Percentiles rank a stretch among this genome's conserved stretches.
phyloP scores from a whole-genome alignment of 2,329 filamentous ascomycete species.

The Botrytis squamosa region DNA sequence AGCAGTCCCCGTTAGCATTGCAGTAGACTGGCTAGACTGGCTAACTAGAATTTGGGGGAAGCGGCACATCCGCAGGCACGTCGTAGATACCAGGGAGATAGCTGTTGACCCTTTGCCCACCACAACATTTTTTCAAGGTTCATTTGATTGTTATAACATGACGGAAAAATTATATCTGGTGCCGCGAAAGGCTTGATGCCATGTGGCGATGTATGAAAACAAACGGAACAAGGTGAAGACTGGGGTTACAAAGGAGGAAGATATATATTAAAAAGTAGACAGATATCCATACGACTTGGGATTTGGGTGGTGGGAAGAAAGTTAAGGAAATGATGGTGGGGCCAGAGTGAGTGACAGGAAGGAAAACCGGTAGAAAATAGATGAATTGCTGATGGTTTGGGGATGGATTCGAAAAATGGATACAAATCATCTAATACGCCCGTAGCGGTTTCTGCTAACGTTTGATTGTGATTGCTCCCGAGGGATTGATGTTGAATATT shows the following conservation, averaged over 20 bases:
- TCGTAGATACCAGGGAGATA: not conserved
- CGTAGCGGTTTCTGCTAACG: no score
- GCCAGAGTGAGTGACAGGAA: not conserved
- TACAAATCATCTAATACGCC: not conserved
- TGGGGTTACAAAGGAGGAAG: not conserved
- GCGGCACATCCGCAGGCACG: not conserved
- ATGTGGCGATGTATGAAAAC: not conserved
- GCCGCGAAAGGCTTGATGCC: not conserved
- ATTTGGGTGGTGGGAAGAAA: not conserved
- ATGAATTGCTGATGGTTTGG: not conserved
- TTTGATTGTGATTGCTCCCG: no score
- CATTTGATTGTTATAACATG: not conserved
- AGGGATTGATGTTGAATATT: no score
- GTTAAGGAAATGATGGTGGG: slow-evolving; percentile 17
- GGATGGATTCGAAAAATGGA: not conserved
- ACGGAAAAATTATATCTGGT: slow-evolving; percentile 1
- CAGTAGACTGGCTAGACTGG: not conserved
- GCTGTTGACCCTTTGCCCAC: not conserved
- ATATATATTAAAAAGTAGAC: not conserved
- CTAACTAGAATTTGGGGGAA: not conserved
- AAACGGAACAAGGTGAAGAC: not conserved
- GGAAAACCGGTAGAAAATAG: not conserved
- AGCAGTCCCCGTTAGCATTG: not conserved
- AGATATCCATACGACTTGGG: not conserved
- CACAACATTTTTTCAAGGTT: not conserved